Conservation (phyloP, 2,329 filamentous ascomycete genomes). For the Pseudocercospora macadamiae region DNA sequence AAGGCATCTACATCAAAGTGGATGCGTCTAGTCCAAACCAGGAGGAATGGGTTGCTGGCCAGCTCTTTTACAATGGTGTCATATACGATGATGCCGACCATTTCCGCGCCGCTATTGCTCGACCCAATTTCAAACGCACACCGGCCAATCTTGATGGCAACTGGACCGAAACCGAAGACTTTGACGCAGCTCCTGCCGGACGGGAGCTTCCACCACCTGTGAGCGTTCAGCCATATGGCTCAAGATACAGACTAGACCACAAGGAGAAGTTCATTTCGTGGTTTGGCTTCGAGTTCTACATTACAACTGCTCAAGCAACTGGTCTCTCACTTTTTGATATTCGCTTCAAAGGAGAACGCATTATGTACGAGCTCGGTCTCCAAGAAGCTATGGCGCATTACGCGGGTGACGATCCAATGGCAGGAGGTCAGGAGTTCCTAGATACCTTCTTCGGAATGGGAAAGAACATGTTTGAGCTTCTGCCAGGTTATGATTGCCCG, state of each 20-base stretch:
- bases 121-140: slow-evolving; percentile 51
- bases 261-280: slow-evolving; percentile 54
- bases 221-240: slow-evolving; percentile 44
- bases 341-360: slow-evolving; percentile 53
- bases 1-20: slow-evolving; percentile 47
- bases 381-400: slow-evolving; percentile 60
- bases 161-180: slow-evolving; percentile 52
- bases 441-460: slow-evolving; percentile 46
- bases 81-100: slow-evolving; percentile 55
- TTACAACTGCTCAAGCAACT: slow-evolving; percentile 48
- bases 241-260: slow-evolving; percentile 47
- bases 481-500: slow-evolving; percentile 59
- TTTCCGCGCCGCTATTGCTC: slow-evolving; percentile 50
- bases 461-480: slow-evolving; percentile 50
- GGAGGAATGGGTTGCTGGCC: slow-evolving; percentile 51
- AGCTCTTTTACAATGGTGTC: slow-evolving; percentile 59
- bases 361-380: slow-evolving; percentile 57
- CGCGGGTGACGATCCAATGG: slow-evolving; percentile 53
- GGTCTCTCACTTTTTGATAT: slow-evolving; percentile 56
- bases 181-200: slow-evolving; percentile 44
- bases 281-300: slow-evolving; percentile 59
- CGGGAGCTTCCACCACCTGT: slow-evolving; percentile 57
- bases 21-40: slow-evolving; percentile 56
- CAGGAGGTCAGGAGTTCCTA: slow-evolving; percentile 41
- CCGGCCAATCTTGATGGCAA: slow-evolving; percentile 53